Percentiles rank a stretch among this genome's conserved stretches.
Evolutionary conservation across 768 basidiomycete species (phyloP).

Genomic region (Boletus edulis): DNA sequence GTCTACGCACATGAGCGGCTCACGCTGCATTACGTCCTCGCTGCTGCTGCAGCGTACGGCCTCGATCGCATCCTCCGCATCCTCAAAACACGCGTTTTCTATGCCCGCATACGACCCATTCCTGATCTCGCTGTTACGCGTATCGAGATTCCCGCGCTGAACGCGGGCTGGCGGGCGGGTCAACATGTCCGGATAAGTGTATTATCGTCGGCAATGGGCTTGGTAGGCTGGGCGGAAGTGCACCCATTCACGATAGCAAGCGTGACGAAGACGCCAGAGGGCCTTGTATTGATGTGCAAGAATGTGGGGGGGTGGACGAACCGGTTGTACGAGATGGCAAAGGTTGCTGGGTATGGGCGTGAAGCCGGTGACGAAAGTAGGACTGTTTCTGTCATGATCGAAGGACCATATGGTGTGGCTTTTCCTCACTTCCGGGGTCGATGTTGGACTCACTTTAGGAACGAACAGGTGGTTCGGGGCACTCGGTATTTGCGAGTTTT

Average conservation of each 20-base stretch:
- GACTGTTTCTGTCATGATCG: constrained; percentile 41
- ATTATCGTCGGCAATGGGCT: constrained; percentile 38
- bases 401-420: constrained; percentile 51
- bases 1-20: constrained; percentile 21
- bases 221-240: constrained; percentile 39
- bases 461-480: constrained; percentile 39
- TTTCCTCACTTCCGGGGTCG: neutral
- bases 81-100: constrained; percentile 43
- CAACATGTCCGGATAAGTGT: constrained; percentile 58
- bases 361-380: constrained; percentile 23
- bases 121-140: constrained; percentile 46
- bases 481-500: constrained; percentile 47
- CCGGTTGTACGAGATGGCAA: constrained; percentile 40
- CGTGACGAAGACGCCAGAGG: constrained; percentile 38
- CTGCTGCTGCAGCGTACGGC: constrained; percentile 39
- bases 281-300: constrained; percentile 51
- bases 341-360: constrained; percentile 34
- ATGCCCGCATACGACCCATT: constrained; percentile 44
- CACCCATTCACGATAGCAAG: constrained; percentile 57
- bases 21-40: constrained; percentile 41
- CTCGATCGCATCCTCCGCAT: constrained; percentile 47
- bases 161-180: constrained; percentile 55
- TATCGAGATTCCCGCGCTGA: constrained; percentile 43
- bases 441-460: constrained; percentile 2
- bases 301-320: constrained; percentile 50